phyloP scores from a whole-genome alignment of 2,329 filamentous ascomycete genomes.

The Nigrospora oryzae region DNA sequence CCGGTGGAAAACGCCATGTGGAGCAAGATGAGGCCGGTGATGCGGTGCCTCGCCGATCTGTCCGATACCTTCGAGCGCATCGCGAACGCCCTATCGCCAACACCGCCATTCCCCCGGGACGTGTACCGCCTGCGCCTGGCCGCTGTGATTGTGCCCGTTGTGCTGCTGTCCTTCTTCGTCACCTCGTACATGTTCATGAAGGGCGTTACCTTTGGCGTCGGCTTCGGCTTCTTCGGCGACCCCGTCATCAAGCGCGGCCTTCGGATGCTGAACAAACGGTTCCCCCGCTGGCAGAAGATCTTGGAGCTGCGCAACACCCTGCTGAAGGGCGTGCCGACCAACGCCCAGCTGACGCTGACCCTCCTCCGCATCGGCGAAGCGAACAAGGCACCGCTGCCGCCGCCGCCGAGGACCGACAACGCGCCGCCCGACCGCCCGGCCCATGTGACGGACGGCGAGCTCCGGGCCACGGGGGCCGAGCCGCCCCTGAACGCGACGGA shows the following conservation, averaged over 20 bases:
- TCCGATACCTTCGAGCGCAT: conserved; percentile 44
- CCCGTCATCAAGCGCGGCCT: conserved; percentile 58
- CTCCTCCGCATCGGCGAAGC: conserved; percentile 74
- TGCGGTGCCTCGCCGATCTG: conserved; percentile 45
- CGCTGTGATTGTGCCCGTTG: conserved; percentile 38
- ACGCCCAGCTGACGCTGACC: conserved; percentile 75
- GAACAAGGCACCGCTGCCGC: conserved; percentile 71
- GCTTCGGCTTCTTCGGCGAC: conserved; percentile 73
- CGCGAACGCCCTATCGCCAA: conserved; percentile 51
- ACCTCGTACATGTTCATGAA: conserved; percentile 57
- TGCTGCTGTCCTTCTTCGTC: conserved; percentile 43
- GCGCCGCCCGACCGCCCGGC: conserved; percentile 27
- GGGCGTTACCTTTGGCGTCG: conserved; percentile 55
- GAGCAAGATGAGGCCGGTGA: conserved; percentile 65
- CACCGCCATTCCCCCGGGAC: conserved; percentile 49
- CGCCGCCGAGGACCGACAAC: conserved; percentile 30
- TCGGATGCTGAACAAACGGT: conserved; percentile 46
- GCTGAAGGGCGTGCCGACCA: conserved; percentile 76
- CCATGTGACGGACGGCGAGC: conserved; percentile 33
- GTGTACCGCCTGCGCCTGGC: conserved; percentile 47
- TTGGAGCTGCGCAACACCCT: conserved; percentile 68
- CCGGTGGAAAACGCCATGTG: conserved; percentile 72
- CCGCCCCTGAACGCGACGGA: conserved; percentile 50
- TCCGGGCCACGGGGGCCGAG: conserved; percentile 37
- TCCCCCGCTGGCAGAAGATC: conserved; percentile 68